Percentiles rank a stretch among this genome's conserved stretches.
Evolutionary conservation across 139 green algal species (phyloP).

Genomic region (Haematococcus sp.): DNA sequence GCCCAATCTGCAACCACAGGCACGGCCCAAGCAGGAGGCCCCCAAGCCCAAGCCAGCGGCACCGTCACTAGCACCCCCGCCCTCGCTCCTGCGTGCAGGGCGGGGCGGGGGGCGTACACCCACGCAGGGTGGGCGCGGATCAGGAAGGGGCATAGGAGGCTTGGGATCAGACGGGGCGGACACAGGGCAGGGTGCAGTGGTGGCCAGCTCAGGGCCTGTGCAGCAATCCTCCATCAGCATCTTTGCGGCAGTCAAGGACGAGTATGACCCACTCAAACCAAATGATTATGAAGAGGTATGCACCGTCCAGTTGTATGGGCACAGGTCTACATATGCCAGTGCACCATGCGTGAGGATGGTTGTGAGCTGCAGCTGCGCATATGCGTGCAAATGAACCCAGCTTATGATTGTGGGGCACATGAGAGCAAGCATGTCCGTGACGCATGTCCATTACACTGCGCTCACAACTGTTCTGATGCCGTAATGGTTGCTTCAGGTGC

Average conservation of each 20-base stretch:
- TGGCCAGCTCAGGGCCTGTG: background rate
- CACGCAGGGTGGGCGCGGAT: background rate
- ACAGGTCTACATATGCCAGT: too few species aligned
- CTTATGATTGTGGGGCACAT: too few species aligned
- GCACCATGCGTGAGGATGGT: too few species aligned
- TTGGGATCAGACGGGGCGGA: background rate
- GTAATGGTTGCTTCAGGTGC: constrained; percentile 16
- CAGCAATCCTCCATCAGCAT: constrained; percentile 15
- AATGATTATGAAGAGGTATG: constrained; percentile 89
- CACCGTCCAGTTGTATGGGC: too few species aligned
- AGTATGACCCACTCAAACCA: constrained; percentile 88
- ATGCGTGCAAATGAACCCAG: too few species aligned
- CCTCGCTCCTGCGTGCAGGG: constrained; percentile 21
- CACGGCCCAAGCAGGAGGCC: constrained; percentile 2
- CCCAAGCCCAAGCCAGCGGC: constrained; percentile 8
- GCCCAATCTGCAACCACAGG: constrained; percentile 28
- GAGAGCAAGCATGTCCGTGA: too few species aligned
- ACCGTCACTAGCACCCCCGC: constrained; percentile 16
- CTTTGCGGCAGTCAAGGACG: constrained; percentile 43
- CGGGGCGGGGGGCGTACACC: background rate
- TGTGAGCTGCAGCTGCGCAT: too few species aligned
- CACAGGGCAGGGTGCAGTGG: background rate
- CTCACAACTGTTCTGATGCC: too few species aligned
- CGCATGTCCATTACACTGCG: too few species aligned
- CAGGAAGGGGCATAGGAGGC: too few species aligned